These are phyloP conservation scores for Physcomitrellopsis africana DNA, from an alignment of 225 moss, liverwort and hornwort genomes.

Conservation along the genomic window DNA sequence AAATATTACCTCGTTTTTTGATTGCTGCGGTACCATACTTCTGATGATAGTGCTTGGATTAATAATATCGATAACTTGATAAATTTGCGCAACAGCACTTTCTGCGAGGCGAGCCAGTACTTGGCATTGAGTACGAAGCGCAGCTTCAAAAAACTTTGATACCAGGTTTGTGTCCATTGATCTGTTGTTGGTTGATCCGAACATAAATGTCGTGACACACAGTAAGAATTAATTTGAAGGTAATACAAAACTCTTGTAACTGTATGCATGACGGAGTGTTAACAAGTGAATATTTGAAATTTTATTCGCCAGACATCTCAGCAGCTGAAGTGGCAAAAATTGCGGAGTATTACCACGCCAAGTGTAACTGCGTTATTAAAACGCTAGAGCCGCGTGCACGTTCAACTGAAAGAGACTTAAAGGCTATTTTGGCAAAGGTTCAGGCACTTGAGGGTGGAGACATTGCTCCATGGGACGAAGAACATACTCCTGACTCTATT, in stretches of 20 bases:
- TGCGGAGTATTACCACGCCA: slow-evolving; percentile 82
- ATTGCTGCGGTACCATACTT: neutral
- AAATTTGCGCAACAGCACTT: slow-evolving; percentile 68
- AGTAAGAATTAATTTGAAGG: neutral
- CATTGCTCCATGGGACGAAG: slow-evolving; percentile 88
- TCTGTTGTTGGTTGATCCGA: slow-evolving; percentile 21
- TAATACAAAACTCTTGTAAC: neutral
- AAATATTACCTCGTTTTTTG: neutral
- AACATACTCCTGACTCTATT: slow-evolving; percentile 85
- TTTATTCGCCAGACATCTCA: slow-evolving; percentile 69
- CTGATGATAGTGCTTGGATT: neutral
- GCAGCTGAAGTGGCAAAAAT: slow-evolving; percentile 87
- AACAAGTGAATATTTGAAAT: slow-evolving; percentile 13
- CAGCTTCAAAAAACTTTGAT: slow-evolving; percentile 93
- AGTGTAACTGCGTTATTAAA: slow-evolving; percentile 88
- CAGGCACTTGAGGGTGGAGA: slow-evolving; percentile 81
- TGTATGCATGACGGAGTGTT: slow-evolving; percentile 16
- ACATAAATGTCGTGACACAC: neutral
- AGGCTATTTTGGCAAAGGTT: slow-evolving; percentile 74
- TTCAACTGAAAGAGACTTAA: slow-evolving; percentile 78
- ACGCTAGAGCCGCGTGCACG: slow-evolving; percentile 87
- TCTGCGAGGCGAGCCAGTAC: slow-evolving; percentile 85
- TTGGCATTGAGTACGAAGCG: slow-evolving; percentile 88
- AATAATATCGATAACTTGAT: neutral
- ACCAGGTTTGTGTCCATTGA: slow-evolving; percentile 62